phyloP scores from a whole-genome alignment of 2,329 filamentous ascomycete species.

The Penicillium sp. region DNA sequence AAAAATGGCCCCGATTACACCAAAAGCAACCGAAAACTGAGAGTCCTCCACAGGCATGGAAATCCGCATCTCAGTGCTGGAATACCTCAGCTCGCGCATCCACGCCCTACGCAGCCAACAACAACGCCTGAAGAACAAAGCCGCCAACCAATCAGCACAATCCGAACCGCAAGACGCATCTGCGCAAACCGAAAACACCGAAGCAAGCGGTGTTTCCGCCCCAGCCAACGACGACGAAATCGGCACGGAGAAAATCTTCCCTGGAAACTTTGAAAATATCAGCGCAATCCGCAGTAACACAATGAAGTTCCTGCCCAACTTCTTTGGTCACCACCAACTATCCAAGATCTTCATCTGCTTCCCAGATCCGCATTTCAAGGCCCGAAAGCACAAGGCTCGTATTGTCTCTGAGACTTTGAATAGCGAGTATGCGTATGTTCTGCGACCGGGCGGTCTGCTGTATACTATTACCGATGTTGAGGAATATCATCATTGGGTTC shows the following conservation, averaged over 20 bases:
- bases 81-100: conserved; percentile 87
- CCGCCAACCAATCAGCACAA: conserved; percentile 9
- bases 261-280: conserved; percentile 73
- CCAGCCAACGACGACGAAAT: conserved; percentile 18
- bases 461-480: conserved; percentile 98
- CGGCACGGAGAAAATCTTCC: conserved; percentile 26
- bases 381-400: conserved; percentile 91
- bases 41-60: conserved; percentile 67
- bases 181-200: not conserved
- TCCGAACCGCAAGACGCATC: not conserved
- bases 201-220: not conserved
- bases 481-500: conserved; percentile 92
- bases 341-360: conserved; percentile 96
- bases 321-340: conserved; percentile 79
- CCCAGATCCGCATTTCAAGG: conserved; percentile 97
- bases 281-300: conserved; percentile 87
- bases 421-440: conserved; percentile 87
- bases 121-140: conserved; percentile 24
- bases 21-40: not conserved
- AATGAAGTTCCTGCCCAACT: conserved; percentile 99
- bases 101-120: conserved; percentile 66
- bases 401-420: conserved; percentile 88
- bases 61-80: conserved; percentile 84
- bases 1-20: too few relatives aligned
- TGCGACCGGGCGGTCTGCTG: conserved; percentile 78